Evolutionary conservation across 148 eudicot species (phyloP), one percentile per base, ranked within the genome.

Genomic region (Selenicereus undatus): DNA sequence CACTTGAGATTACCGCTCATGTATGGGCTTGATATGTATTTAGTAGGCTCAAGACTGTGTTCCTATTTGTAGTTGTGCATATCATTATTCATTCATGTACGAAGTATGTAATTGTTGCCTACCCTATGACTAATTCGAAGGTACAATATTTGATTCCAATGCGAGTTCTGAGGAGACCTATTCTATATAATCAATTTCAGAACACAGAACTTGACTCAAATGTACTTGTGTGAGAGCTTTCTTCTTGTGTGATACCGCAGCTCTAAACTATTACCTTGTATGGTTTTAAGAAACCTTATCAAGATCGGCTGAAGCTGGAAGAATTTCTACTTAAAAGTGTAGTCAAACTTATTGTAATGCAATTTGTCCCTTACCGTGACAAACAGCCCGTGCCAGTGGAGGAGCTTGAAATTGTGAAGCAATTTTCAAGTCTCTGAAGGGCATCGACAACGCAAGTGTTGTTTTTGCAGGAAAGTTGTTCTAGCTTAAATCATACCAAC

Each of bases 321-420:
- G 21, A 66, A 35, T 32, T 75, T 24, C 50, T 81, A 56, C 83
- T 81, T 7, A 36, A 11, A 69, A 80, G 71, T 64, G 72, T 77
- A 17, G 29, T 74, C 3, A 48, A 24, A 5, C 56, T 80, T 8
- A 56, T 76, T 4, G 29, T 65, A 68, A n/a, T 69, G 4, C 60
- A 3, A 13, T 54, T 54, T 54, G 60, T 54, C 60, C 13, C 21
- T 3, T 14, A 54, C 60, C 4, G 2, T 14, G 20, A 54, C 60
- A 54, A 17, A 54, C 60, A 54, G 14, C 14, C 13, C 13, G 20
- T 17, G 14, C 18, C 17, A 16, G 1, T 4, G 20, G 60, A 45
- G 50, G 50, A 45, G 50, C 50, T 45, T 45, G 32, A 32, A 32
- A 0, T 32, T 32, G 50, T 45, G 8, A 45, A 45, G 50, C 50